phyloP scores from a whole-genome alignment of 2,329 filamentous ascomycete species.

The Colletotrichum limetticola region DNA sequence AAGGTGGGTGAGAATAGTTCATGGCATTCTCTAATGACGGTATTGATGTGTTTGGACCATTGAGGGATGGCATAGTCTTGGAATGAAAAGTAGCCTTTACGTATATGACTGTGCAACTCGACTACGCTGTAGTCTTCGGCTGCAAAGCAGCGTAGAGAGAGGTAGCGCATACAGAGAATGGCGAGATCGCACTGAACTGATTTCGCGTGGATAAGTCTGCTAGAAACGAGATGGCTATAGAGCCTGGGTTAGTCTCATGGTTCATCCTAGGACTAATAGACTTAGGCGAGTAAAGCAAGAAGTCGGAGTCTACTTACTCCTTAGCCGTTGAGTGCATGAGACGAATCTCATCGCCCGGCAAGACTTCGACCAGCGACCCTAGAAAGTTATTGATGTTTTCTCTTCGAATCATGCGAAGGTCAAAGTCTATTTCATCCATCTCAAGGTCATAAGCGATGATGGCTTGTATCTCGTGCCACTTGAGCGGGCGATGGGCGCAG shows the following conservation, averaged over 20 bases:
- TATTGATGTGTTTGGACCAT: conserved; percentile 47
- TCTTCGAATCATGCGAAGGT: conserved; percentile 34
- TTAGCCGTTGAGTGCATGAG: conserved; percentile 52
- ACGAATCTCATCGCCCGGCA: conserved; percentile 44
- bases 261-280: not conserved
- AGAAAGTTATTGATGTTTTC: conserved; percentile 44
- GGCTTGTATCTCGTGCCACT: conserved; percentile 53
- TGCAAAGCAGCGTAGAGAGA: conserved; percentile 46
- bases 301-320: conserved; percentile 39
- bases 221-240: conserved; percentile 40
- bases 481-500: conserved; percentile 51
- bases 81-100: conserved; percentile 46
- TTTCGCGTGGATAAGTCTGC: conserved; percentile 37
- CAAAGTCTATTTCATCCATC: conserved; percentile 36
- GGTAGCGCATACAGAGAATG: conserved; percentile 46
- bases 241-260: not conserved
- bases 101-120: conserved; percentile 15
- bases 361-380: conserved; percentile 50
- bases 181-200: conserved; percentile 45
- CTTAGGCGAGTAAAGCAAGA: no score
- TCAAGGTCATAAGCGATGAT: conserved; percentile 42
- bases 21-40: conserved; percentile 34
- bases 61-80: conserved; percentile 50
- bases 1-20: conserved; percentile 10
- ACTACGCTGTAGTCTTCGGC: conserved; percentile 26